Percentiles rank a stretch among this genome's conserved stretches.
phyloP scores from a whole-genome alignment of 1,284 basidiomycete genomes.

The Kalmanozyma brasiliensis region DNA sequence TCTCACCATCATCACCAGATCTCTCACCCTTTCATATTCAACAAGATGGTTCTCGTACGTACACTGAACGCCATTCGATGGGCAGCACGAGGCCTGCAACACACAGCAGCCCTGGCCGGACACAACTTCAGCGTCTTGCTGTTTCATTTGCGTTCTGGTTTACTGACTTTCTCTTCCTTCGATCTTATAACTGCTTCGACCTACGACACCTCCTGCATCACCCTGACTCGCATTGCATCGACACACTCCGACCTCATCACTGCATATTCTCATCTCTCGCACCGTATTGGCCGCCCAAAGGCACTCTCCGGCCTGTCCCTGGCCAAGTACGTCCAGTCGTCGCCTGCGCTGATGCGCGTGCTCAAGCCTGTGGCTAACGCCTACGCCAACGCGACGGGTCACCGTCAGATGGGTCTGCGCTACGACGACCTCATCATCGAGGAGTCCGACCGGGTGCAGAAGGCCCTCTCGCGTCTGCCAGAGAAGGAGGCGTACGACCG shows the following conservation, averaged over 20 bases:
- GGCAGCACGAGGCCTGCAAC: not conserved
- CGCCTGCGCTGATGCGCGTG: slow-evolving; percentile 75
- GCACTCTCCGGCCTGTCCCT: slow-evolving; percentile 72
- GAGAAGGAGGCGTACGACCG: slow-evolving; percentile 87
- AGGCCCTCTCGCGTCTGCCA: slow-evolving; percentile 80
- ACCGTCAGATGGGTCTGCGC: slow-evolving; percentile 87
- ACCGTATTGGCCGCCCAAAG: slow-evolving; percentile 12
- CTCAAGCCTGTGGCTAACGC: slow-evolving; percentile 84
- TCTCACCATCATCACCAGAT: slow-evolving; percentile 26
- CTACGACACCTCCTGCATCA: too few species aligned
- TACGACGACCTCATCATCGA: slow-evolving; percentile 96
- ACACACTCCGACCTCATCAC: not conserved
- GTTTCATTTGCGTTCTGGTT: too few species aligned
- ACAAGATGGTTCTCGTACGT: slow-evolving; percentile 47
- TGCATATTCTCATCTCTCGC: not conserved
- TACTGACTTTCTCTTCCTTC: slow-evolving; percentile 1
- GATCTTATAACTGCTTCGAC: not conserved
- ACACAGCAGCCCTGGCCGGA: too few species aligned
- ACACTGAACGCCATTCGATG: not conserved
- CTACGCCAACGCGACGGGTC: slow-evolving; percentile 84
- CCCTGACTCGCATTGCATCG: not conserved
- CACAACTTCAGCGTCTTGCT: too few species aligned
- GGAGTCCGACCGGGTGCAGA: slow-evolving; percentile 84
- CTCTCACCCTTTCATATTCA: not conserved
- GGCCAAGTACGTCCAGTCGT: slow-evolving; percentile 80